Base-by-base conservation (phyloP, 2,329 filamentous ascomycete genomes). In the Aspergillus thermomutatus region DNA sequence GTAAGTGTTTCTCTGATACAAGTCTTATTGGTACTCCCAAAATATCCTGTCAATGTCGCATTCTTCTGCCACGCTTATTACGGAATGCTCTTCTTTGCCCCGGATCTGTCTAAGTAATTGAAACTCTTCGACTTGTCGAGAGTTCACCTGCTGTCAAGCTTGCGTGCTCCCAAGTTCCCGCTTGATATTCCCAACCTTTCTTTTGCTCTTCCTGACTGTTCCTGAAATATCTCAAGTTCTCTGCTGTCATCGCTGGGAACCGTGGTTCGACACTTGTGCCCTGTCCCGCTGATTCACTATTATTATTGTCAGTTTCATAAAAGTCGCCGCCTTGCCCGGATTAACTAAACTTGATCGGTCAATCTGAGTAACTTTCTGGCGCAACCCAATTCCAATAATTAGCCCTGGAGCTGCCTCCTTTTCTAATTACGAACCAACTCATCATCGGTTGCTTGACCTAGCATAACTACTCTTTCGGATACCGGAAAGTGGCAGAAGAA, bases 201-300 rank as follows among this genome's bases (percentile, higher is more conserved):
- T 21, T 17, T 14, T 25, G 43, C 11, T 46, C 43, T 46, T 46
- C 19, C 9, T 23, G 23, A 25, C 43, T 23, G 43, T 46, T 26
- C 43, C 43, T 46, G 43, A 26, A 46, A 46, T 46, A 23, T 46
- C 43, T 3, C 23, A 26, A 21, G 41, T 34, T 8, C 52, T 19
- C 43, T 28, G 51, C 26, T 43, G 31, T 37, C 5, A 17, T 37
- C 14, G 5, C 27, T 34, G 26, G 21, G 56, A 58, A 47, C 58
- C 56, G 58, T 60, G 60, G 60, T 60, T 59, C 57, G 26, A 51
- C 8, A 14, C 8, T 7, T 7, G n/a, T 45, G 8, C 4, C 43
- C 43, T 46, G 23, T 46, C 43, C 40, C n/a, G 43, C 41, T 46
- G 11, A 23, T 46, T 23, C 23, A 10, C 8, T 41, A 41, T 7